A percentile compares a stretch with the other conserved stretches of the same genome.
These are phyloP conservation scores for Penicillium olsonii DNA, from an alignment of 2,329 filamentous ascomycete genomes.

Conservation along the genomic window DNA sequence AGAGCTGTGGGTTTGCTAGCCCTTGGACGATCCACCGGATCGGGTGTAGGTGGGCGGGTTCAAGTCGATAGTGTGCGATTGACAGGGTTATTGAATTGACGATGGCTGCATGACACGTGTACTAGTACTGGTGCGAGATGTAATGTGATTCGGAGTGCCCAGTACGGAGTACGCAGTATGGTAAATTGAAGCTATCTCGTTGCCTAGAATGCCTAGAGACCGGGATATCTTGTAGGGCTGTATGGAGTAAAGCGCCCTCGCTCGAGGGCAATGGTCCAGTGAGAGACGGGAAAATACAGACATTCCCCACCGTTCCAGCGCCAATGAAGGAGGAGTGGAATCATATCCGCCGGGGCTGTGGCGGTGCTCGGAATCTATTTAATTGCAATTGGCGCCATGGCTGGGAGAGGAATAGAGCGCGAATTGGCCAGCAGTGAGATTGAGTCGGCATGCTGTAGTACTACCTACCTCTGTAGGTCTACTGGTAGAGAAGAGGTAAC, in stretches of 20 bases:
- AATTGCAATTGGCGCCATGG: no score
- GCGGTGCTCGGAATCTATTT: constrained; percentile 3
- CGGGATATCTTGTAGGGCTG: not conserved
- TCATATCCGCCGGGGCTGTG: not conserved
- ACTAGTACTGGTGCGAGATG: not conserved
- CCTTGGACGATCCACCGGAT: constrained; percentile 6
- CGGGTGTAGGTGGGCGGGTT: not conserved
- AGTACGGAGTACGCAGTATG: not conserved
- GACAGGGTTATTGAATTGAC: not conserved
- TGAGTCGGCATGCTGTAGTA: no score
- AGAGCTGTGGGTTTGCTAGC: not conserved
- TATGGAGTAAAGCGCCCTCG: not conserved
- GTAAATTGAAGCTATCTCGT: not conserved
- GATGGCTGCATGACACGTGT: constrained; percentile 8
- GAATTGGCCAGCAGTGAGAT: no score
- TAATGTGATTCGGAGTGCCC: no score
- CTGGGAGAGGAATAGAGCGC: no score
- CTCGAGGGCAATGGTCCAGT: no score
- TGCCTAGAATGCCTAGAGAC: not conserved
- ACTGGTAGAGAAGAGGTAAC: no score
- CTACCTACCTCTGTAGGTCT: no score
- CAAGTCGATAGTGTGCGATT: constrained; percentile 4
- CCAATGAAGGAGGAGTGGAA: no score
- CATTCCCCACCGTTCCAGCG: not conserved
- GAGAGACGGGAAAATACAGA: not conserved